Conservation (phyloP, 2,329 filamentous ascomycete species). For the Botryotinia calthae region DNA sequence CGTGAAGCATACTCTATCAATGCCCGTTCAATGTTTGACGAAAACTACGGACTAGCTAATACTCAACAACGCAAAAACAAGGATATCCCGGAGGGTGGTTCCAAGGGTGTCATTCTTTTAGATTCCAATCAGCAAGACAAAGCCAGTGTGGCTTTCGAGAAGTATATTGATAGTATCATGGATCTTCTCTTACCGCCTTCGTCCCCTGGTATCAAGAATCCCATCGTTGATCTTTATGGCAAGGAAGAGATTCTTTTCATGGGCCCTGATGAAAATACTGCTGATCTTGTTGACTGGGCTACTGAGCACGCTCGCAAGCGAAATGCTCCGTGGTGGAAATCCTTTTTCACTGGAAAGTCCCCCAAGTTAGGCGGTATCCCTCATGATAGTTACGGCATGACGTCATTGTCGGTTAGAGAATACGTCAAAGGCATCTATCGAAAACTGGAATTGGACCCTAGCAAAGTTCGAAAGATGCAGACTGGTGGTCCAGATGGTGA, state of each 20-base stretch:
- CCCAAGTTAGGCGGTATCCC: slow-evolving; percentile 94
- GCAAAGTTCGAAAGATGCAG: slow-evolving; percentile 87
- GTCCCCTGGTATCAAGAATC: slow-evolving; percentile 97
- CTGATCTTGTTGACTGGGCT: slow-evolving; percentile 97
- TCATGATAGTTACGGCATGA: slow-evolving; percentile 97
- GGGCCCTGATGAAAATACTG: slow-evolving; percentile 98
- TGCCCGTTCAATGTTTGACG: slow-evolving; percentile 91
- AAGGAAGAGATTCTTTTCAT: slow-evolving; percentile 98
- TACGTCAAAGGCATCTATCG: slow-evolving; percentile 97
- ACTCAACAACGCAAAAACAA: slow-evolving; percentile 99
- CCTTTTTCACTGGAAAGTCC: slow-evolving; percentile 99
- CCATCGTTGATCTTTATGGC: slow-evolving; percentile 90
- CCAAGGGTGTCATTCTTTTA: slow-evolving; percentile 94
- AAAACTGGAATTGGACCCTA: slow-evolving; percentile 86
- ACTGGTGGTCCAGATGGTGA: slow-evolving; percentile 97
- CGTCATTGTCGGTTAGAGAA: slow-evolving; percentile 90
- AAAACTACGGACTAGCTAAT: slow-evolving; percentile 97
- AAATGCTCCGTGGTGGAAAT: slow-evolving; percentile 98
- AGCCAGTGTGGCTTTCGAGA: slow-evolving; percentile 89
- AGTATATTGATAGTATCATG: slow-evolving; percentile 98
- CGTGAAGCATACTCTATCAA: slow-evolving; percentile 97
- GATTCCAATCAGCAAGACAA: slow-evolving; percentile 94
- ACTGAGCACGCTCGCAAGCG: slow-evolving; percentile 86
- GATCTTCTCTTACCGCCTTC: slow-evolving; percentile 86
- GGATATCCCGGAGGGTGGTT: slow-evolving; percentile 96